phyloP scores from a whole-genome alignment of 2,329 filamentous ascomycete species.

The Celoporthe dispersa region DNA sequence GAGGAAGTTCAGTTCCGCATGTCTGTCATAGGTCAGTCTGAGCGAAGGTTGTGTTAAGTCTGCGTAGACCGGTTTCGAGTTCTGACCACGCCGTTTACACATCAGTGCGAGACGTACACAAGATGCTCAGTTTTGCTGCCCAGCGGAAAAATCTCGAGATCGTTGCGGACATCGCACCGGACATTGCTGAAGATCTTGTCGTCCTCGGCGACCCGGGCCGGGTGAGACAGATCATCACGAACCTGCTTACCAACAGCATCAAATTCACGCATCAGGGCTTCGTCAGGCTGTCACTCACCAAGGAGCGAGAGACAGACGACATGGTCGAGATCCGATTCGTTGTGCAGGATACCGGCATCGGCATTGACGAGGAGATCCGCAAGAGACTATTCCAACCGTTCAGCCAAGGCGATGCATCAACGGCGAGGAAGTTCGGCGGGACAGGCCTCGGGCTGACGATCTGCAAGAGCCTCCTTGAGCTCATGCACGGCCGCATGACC shows the following conservation, averaged over 20 bases:
- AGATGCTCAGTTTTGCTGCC: slow-evolving; percentile 87
- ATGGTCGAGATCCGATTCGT: slow-evolving; percentile 71
- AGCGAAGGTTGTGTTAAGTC: no score
- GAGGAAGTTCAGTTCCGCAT: slow-evolving; percentile 37
- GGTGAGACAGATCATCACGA: slow-evolving; percentile 66
- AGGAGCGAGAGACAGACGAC: slow-evolving; percentile 67
- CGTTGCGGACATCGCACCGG: slow-evolving; percentile 64
- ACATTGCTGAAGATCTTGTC: slow-evolving; percentile 70
- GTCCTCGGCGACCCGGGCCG: slow-evolving; percentile 75
- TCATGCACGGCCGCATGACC: slow-evolving; percentile 78
- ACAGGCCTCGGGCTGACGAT: slow-evolving; percentile 80
- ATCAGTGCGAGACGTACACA: slow-evolving; percentile 77
- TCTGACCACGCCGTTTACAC: slow-evolving; percentile 44
- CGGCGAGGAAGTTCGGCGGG: slow-evolving; percentile 77
- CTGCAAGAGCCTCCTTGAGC: slow-evolving; percentile 77
- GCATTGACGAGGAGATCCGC: slow-evolving; percentile 77
- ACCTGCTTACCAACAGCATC: slow-evolving; percentile 62
- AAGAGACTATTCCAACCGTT: slow-evolving; percentile 79
- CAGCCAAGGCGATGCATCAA: slow-evolving; percentile 80
- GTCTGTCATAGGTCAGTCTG: slow-evolving; percentile 28
- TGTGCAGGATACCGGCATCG: slow-evolving; percentile 79
- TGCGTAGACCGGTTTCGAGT: not conserved
- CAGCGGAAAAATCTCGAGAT: slow-evolving; percentile 79
- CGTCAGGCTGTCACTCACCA: slow-evolving; percentile 68
- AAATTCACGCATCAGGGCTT: slow-evolving; percentile 72